A percentile compares a stretch with the other conserved stretches of the same genome.
phyloP scores from a whole-genome alignment of 2,329 filamentous ascomycete genomes.

The Thielaviopsis punctulata region DNA sequence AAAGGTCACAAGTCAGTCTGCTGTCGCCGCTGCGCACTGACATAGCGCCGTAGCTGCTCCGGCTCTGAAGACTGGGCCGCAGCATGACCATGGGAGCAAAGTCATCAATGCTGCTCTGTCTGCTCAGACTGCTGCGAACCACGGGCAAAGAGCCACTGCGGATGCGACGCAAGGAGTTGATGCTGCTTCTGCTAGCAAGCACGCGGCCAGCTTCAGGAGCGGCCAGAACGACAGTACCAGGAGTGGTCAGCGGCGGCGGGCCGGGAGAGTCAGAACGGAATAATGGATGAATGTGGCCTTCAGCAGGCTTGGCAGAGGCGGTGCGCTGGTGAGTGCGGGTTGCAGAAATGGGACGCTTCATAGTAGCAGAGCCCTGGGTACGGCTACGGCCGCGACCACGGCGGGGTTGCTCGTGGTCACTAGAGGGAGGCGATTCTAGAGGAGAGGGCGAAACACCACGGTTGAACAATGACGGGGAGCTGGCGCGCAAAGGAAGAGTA shows the following conservation, averaged over 20 bases:
- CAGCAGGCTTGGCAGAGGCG: slow-evolving; percentile 23
- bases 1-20: slow-evolving; percentile 11
- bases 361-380: slow-evolving; percentile 7
- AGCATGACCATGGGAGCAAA: slow-evolving; percentile 16
- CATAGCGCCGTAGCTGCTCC: not conserved
- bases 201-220: slow-evolving; percentile 43
- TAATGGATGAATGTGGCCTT: slow-evolving; percentile 60
- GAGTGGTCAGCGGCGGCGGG: slow-evolving; percentile 47
- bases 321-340: slow-evolving; percentile 3
- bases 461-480: not conserved
- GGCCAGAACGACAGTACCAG: slow-evolving; percentile 53
- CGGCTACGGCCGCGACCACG: slow-evolving; percentile 8
- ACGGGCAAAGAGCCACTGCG: slow-evolving; percentile 37
- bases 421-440: slow-evolving; percentile 7
- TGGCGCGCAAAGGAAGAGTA: slow-evolving; percentile 4
- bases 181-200: slow-evolving; percentile 29
- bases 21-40: slow-evolving; percentile 3
- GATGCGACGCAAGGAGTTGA: slow-evolving; percentile 34
- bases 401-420: slow-evolving; percentile 6
- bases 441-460: not conserved
- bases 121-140: slow-evolving; percentile 29
- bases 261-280: slow-evolving; percentile 57
- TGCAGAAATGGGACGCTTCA: not conserved
- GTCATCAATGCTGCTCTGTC: slow-evolving; percentile 33
- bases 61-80: not conserved